Evolutionary conservation across 805 yeast species (phyloP).

Genomic region (Candida corydali): DNA sequence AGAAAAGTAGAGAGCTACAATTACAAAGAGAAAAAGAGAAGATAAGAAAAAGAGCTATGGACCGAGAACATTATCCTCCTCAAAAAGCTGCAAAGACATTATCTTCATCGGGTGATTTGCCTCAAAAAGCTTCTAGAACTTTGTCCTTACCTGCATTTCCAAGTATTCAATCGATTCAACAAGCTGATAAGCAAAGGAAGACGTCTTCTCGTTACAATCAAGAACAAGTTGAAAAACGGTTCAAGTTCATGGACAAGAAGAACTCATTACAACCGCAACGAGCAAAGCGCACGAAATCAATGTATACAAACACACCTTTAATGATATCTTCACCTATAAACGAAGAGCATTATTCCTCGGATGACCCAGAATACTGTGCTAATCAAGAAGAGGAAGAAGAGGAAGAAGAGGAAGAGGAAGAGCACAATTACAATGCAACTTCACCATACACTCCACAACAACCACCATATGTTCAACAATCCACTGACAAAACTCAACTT

Average conservation of each 20-base stretch:
- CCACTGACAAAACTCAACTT: conserved; percentile 8
- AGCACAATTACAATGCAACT: conserved; percentile 21
- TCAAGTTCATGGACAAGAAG: conserved; percentile 36
- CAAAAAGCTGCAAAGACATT: conserved; percentile 42
- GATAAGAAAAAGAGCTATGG: conserved; percentile 3
- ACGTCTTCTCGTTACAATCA: conserved; percentile 35
- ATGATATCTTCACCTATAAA: conserved; percentile 39
- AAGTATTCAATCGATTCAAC: conserved; percentile 37
- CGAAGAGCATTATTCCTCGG: conserved; percentile 31
- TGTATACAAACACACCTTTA: conserved; percentile 31
- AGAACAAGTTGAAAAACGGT: conserved; percentile 39
- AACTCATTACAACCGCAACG: conserved; percentile 27
- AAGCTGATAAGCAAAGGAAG: conserved; percentile 34
- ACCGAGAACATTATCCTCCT: conserved; percentile 11
- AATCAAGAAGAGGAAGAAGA: conserved; percentile 12
- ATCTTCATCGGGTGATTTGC: conserved; percentile 15
- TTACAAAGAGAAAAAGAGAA: conserved; percentile 1
- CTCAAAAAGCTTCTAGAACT: conserved; percentile 41
- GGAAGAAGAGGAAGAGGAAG: conserved; percentile 26
- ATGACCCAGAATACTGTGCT: conserved; percentile 35
- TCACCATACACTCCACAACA: conserved; percentile 42
- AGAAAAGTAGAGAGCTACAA: background rate
- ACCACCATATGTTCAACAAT: conserved; percentile 27
- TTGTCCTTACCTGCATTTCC: conserved; percentile 40
- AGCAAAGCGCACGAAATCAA: conserved; percentile 41